phyloP scores from a whole-genome alignment of 805 yeast genomes.

The Jamesozyma gamospora region DNA sequence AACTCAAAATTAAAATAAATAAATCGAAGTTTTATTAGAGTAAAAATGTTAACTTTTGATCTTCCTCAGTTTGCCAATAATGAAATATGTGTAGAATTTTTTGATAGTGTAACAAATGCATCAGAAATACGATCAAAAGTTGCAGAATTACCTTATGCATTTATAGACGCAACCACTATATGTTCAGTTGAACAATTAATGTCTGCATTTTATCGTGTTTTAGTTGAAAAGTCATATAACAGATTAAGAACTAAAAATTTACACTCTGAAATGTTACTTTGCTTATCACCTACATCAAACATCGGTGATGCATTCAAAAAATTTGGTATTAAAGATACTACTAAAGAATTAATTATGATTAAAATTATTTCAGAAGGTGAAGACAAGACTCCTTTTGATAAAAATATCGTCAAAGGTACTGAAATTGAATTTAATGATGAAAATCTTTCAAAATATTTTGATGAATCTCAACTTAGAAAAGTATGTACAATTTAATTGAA shows the following conservation, averaged over 20 bases:
- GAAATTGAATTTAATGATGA: constrained; percentile 29
- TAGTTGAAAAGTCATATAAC: constrained; percentile 40
- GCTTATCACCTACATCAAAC: constrained; percentile 60
- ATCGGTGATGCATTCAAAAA: constrained; percentile 55
- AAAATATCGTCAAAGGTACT: constrained; percentile 27
- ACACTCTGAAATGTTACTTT: constrained; percentile 63
- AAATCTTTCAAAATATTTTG: constrained; percentile 23
- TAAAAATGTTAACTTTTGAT: constrained; percentile 6
- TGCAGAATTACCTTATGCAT: constrained; percentile 50
- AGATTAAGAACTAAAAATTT: constrained; percentile 51
- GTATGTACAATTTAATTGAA: constrained; percentile 13
- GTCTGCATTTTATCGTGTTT: constrained; percentile 50
- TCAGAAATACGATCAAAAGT: constrained; percentile 32
- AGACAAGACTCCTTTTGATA: not conserved
- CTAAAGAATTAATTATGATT: constrained; percentile 33
- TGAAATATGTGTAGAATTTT: constrained; percentile 35
- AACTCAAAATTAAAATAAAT: no score
- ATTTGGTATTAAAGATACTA: constrained; percentile 54
- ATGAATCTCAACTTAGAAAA: constrained; percentile 30
- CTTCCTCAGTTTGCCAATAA: constrained; percentile 41
- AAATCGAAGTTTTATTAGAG: no score
- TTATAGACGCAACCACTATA: constrained; percentile 50
- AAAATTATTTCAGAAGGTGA: constrained; percentile 12
- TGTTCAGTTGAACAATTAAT: constrained; percentile 53
- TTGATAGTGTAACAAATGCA: constrained; percentile 37